Conservation (phyloP, 208 protist genomes). For the Trypanosoma caninum region DNA sequence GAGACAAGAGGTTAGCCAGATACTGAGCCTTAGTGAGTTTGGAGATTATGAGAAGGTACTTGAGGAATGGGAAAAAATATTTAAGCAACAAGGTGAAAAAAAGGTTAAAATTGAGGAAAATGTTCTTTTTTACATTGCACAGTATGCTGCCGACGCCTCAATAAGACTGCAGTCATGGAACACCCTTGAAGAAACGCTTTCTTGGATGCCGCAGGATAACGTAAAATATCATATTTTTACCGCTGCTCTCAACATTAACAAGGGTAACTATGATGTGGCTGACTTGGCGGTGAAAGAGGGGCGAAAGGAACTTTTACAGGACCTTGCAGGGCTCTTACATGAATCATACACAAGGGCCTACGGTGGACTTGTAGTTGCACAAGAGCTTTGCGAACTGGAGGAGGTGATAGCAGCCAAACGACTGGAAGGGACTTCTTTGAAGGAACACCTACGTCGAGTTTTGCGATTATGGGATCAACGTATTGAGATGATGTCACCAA, state of each 20-base stretch:
- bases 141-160: conserved; percentile 82
- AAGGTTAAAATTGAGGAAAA: conserved; percentile 37
- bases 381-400: conserved; percentile 98
- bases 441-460: conserved; percentile 76
- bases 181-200: conserved; percentile 45
- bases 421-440: conserved; percentile 47
- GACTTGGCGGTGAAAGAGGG: conserved; percentile 44
- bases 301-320: conserved; percentile 61
- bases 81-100: conserved; percentile 22
- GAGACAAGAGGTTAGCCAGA: conserved; percentile 50
- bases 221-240: conserved; percentile 62
- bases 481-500: conserved; percentile 89
- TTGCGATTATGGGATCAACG: conserved; percentile 89
- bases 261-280: conserved; percentile 56
- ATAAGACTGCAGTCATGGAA: conserved; percentile 79
- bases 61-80: conserved; percentile 55
- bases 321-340: conserved; percentile 72
- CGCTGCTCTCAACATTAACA: conserved; percentile 54
- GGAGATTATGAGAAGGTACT: conserved; percentile 75
- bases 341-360: conserved; percentile 92
- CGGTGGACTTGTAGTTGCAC: conserved; percentile 92
- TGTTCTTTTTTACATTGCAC: conserved; percentile 64
- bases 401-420: conserved; percentile 94
- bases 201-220: conserved; percentile 54
- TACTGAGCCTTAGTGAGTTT: conserved; percentile 76